Conservation (phyloP, 169 alveolate genomes). For the Cyclospora cayetanensis region DNA sequence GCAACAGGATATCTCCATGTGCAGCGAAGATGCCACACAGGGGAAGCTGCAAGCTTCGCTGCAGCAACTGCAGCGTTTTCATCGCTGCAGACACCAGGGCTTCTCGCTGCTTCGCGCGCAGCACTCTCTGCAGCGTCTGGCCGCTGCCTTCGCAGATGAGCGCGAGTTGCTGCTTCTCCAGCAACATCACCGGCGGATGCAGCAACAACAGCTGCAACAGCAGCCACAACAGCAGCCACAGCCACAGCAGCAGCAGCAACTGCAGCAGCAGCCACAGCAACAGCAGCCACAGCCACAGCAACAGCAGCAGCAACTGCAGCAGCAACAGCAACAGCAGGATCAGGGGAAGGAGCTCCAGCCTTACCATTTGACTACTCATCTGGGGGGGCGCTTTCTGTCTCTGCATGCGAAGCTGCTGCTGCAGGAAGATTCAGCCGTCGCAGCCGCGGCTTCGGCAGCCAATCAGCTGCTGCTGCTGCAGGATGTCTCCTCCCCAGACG, state of each 20-base stretch:
- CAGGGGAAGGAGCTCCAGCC: neutral
- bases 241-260: slow-evolving; percentile 19
- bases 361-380: neutral
- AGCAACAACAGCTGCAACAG: neutral
- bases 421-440: neutral
- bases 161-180: neutral
- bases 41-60: neutral
- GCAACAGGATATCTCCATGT: too few species aligned
- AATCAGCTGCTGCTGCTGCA: slow-evolving; percentile 17
- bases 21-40: too few species aligned
- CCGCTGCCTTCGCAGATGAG: neutral
- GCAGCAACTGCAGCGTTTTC: neutral
- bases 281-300: neutral
- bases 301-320: neutral
- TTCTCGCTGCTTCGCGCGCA: neutral
- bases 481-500: neutral
- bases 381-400: neutral
- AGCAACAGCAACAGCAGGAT: neutral
- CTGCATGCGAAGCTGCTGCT: slow-evolving; percentile 21
- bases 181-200: neutral
- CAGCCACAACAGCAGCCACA: neutral
- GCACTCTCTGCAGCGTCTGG: slow-evolving; percentile 10
- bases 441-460: slow-evolving; percentile 14
- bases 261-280: neutral
- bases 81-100: neutral